phyloP scores from a whole-genome alignment of 176 grass and related monocot species.

The Avena atlantica region DNA sequence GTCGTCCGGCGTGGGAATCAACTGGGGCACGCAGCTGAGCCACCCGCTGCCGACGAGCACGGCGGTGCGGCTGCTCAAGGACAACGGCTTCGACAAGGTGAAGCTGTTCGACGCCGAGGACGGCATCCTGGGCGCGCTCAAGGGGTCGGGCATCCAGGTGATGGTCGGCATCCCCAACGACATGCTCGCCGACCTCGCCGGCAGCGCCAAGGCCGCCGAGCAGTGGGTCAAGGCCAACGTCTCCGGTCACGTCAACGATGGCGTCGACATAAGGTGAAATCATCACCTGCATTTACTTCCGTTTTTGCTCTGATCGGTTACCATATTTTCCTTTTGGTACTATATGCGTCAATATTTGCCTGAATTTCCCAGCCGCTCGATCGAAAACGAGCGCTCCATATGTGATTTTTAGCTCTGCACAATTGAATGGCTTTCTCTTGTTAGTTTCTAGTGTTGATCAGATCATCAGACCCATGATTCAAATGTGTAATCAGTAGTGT shows the following conservation, averaged over 20 bases:
- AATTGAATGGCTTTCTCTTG: background rate
- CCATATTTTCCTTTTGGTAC: no score
- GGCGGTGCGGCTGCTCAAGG: constrained; percentile 74
- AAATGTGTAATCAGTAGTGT: no score
- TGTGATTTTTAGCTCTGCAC: background rate
- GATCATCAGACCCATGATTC: no score
- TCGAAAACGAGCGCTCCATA: background rate
- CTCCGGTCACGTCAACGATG: constrained; percentile 61
- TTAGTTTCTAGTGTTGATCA: background rate
- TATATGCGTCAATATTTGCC: background rate
- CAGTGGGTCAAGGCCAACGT: constrained; percentile 73
- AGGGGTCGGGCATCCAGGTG: constrained; percentile 66
- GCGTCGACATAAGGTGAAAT: constrained; percentile 77
- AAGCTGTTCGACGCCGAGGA: constrained; percentile 90
- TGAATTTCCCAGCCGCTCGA: background rate
- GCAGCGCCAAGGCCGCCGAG: constrained; percentile 55
- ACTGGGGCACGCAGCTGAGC: constrained; percentile 91
- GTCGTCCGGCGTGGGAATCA: constrained; percentile 59
- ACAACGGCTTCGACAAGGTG: constrained; percentile 76
- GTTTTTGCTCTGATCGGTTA: background rate
- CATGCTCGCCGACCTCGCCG: constrained; percentile 61
- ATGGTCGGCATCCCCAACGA: constrained; percentile 95
- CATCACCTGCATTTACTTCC: background rate
- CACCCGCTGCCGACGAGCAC: constrained; percentile 62
- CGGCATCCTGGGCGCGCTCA: constrained; percentile 57